Conservation (phyloP, 164 flowering plant genomes). For the Magnolia kwangsiensis region DNA sequence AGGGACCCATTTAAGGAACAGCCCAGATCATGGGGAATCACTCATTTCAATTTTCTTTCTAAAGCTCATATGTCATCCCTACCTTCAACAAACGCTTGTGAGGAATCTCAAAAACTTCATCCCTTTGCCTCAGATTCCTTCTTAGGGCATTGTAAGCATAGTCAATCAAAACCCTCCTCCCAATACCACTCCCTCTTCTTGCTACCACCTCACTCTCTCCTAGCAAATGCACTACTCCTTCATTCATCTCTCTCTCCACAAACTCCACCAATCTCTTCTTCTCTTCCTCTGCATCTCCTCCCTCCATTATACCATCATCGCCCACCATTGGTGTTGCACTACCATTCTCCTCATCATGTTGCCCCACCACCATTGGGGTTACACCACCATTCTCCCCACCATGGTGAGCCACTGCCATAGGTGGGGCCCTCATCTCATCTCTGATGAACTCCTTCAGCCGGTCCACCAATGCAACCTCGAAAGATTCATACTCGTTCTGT, state of each 20-base stretch:
- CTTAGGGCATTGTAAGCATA: conserved; percentile 52
- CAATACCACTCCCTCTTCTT: conserved; percentile 36
- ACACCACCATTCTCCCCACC: background rate
- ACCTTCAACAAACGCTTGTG: conserved; percentile 60
- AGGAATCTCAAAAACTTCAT: conserved; percentile 53
- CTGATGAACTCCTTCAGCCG: conserved; percentile 48
- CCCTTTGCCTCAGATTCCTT: conserved; percentile 55
- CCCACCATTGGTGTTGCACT: background rate
- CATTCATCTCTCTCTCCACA: conserved; percentile 36
- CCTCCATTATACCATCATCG: background rate
- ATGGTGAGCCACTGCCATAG: background rate
- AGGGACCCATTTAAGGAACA: too few relatives aligned
- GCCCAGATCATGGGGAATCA: too few relatives aligned
- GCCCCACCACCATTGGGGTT: background rate
- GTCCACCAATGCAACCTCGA: conserved; percentile 50
- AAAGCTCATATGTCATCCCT: conserved; percentile 72
- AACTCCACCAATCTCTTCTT: conserved; percentile 25
- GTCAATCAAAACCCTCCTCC: conserved; percentile 54
- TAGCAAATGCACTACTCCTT: conserved; percentile 56
- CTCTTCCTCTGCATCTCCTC: background rate
- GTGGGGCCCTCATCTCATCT: conserved; percentile 30
- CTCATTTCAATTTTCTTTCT: background rate
- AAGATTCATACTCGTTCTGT: conserved; percentile 44
- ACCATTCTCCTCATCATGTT: background rate
- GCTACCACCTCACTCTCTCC: conserved; percentile 72